phyloP scores from a whole-genome alignment of 495 filamentous ascomycete species.

The Daldinia caldariorum region DNA sequence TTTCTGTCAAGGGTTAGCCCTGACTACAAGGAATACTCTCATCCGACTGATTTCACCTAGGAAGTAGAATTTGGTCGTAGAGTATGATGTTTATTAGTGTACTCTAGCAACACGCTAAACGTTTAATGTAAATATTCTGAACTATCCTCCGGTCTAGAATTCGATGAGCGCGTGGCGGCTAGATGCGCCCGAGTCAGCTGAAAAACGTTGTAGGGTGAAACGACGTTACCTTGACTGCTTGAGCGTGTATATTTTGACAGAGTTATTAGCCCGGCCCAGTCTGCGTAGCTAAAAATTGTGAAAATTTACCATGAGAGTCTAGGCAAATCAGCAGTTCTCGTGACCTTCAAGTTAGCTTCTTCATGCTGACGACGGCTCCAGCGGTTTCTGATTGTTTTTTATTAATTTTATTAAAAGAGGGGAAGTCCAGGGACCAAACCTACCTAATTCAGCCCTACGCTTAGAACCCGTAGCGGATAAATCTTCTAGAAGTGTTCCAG shows the following conservation, averaged over 20 bases:
- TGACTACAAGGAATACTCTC: not conserved
- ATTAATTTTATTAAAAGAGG: slow-evolving; percentile 16
- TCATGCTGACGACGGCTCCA: not conserved
- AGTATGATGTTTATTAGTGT: not conserved
- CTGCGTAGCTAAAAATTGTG: slow-evolving; percentile 7
- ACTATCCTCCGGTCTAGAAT: slow-evolving; percentile 12
- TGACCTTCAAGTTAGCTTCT: slow-evolving; percentile 16
- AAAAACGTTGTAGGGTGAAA: slow-evolving; percentile 12
- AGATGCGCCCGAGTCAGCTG: slow-evolving; percentile 16
- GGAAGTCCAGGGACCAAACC: slow-evolving; percentile 25
- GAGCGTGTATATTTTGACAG: not conserved
- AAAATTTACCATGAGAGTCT: slow-evolving; percentile 11
- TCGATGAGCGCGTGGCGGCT: not conserved
- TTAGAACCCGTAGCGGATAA: slow-evolving; percentile 9
- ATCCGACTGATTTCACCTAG: not conserved
- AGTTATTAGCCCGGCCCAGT: slow-evolving; percentile 9
- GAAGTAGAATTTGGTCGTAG: not conserved
- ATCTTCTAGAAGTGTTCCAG: slow-evolving; percentile 20
- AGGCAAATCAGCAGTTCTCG: slow-evolving; percentile 26
- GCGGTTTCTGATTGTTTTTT: not conserved
- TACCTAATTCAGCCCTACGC: slow-evolving; percentile 24
- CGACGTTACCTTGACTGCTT: not conserved
- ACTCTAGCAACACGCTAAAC: not conserved
- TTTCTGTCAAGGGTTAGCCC: not conserved
- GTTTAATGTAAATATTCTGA: not conserved